Conservation (phyloP, 1,139 yeast species). For the Pichia sp. region DNA sequence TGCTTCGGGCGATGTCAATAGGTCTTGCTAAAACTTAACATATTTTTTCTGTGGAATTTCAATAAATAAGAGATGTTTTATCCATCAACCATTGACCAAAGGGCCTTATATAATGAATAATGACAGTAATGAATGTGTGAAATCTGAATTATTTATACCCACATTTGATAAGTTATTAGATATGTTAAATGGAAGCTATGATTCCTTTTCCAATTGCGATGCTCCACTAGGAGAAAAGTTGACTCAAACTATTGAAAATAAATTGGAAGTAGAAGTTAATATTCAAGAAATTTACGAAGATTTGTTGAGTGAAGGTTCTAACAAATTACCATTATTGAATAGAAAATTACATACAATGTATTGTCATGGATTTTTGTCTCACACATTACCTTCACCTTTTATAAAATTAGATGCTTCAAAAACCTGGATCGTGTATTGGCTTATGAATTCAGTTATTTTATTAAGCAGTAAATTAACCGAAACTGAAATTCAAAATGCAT, state of each 20-base stretch:
- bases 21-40: not conserved
- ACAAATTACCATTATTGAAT: conserved; percentile 28
- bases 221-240: conserved; percentile 15
- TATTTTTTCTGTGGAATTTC: too few relatives aligned
- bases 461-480: conserved; percentile 29
- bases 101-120: too few relatives aligned
- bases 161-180: conserved; percentile 23
- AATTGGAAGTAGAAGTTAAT: conserved; percentile 27
- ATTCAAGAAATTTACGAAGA: conserved; percentile 29
- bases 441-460: conserved; percentile 48
- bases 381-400: conserved; percentile 44
- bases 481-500: conserved; percentile 4
- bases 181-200: conserved; percentile 18
- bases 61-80: too few relatives aligned
- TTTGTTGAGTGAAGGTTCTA: conserved; percentile 23
- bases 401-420: conserved; percentile 73
- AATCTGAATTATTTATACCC: not conserved
- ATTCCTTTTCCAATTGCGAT: conserved; percentile 11
- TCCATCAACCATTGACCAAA: too few relatives aligned
- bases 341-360: conserved; percentile 36
- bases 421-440: conserved; percentile 90
- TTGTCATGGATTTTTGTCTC: conserved; percentile 35
- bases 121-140: not conserved
- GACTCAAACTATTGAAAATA: conserved; percentile 26
- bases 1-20: conserved; percentile 12